Evolutionary conservation across 352 stramenopile genomes (phyloP), one percentile per base, ranked within the genome.

Genomic region (Pilasporangium apinafurcum): DNA sequence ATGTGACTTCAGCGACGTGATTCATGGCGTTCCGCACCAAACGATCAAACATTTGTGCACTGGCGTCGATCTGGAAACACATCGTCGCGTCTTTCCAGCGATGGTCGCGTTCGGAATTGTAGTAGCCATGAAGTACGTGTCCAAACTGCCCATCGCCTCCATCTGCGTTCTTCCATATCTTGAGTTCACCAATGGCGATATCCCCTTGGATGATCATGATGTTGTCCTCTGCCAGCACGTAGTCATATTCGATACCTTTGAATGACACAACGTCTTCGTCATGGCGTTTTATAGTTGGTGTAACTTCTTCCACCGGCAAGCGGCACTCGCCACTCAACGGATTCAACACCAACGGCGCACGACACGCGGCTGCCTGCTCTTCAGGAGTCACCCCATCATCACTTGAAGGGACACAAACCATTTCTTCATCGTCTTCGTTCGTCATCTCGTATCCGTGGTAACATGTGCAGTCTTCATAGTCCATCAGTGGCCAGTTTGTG

Each of bases 171-270:
- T 72, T 52, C 63, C 67, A 78, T 5, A 51, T 47, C 35, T 71
- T 45, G 1, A 75, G 48, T 55, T 83, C 60, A 18, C 77, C 77
- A 41, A 89, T 86, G 12, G 80, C 77, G 18, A 89, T 56, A 36
- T 92, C 79, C 33, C 77, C 77, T 39, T 92, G 80, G 34, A 85
- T 83, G 18, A 92, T 38, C 70, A 92, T 82, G 27, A 86, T 62
- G 37, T 67, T 65, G 45, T 82, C 67, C 35, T 92, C 77, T 0
- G 72, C 64, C 22, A 89, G 58, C 22, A 89, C 78, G 39, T 85
- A 89, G 56, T 86, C 71, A 47, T 89, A 86, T 59, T 92, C 80
- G 34, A 90, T 82, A 22, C 80, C 80, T 16, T 82, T 82, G 41
- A 88, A 83, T 30, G 85, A 30, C 18, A 89, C 70, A 2, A 33